phyloP scores from a whole-genome alignment of 75 land plant genomes.

The Selaginella tamariscina region DNA sequence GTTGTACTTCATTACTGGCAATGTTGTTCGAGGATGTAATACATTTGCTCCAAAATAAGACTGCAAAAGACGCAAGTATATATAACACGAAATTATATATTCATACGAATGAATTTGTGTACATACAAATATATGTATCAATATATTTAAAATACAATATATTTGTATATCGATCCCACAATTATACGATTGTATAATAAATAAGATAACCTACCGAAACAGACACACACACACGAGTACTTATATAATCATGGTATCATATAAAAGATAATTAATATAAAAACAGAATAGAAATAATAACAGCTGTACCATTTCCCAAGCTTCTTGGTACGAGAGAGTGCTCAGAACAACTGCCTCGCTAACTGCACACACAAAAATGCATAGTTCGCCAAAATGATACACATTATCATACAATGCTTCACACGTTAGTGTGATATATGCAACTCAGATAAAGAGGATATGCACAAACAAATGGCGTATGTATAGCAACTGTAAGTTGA shows the following conservation, averaged over 20 bases:
- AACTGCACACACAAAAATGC: slow-evolving; percentile 35
- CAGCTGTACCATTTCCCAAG: slow-evolving; percentile 99
- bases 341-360: slow-evolving; percentile 79
- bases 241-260: background rate
- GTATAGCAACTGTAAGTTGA: no score
- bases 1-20: slow-evolving; percentile 83
- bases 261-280: background rate
- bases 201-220: background rate
- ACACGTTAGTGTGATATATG: no score
- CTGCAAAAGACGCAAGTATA: slow-evolving; percentile 43
- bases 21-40: slow-evolving; percentile 88
- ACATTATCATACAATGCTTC: no score
- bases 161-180: no score
- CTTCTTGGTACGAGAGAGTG: slow-evolving; percentile 85
- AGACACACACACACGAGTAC: background rate
- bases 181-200: no score
- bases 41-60: slow-evolving; percentile 99
- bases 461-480: background rate
- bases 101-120: no score
- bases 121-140: no score
- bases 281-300: no score
- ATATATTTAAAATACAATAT: no score
- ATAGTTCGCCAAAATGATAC: background rate
- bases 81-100: no score
- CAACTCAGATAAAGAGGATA: background rate